Percentiles rank a stretch among this genome's conserved stretches.
phyloP scores from a whole-genome alignment of 106 monocot species.

The Platanthera zijinensis region DNA sequence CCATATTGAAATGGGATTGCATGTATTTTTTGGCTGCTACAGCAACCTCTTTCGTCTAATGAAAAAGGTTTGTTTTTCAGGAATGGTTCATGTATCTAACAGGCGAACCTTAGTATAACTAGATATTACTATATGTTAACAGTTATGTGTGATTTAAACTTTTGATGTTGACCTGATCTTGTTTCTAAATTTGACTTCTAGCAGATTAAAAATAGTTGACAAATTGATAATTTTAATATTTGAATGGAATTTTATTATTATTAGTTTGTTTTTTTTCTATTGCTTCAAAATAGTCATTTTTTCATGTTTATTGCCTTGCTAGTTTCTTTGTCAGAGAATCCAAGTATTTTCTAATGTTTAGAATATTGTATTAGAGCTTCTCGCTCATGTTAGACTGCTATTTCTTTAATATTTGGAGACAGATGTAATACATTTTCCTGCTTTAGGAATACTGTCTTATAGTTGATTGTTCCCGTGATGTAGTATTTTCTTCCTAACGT shows the following conservation, averaged over 20 bases:
- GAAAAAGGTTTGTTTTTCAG: conserved; percentile 67
- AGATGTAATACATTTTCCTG: not conserved
- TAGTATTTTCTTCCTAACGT: not conserved
- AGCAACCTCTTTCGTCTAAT: conserved; percentile 93
- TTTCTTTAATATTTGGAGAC: not conserved
- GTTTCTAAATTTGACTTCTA: not conserved
- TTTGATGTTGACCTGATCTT: not conserved
- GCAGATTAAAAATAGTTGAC: not conserved
- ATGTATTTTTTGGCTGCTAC: conserved; percentile 98
- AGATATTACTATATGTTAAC: not conserved
- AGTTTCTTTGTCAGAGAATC: not conserved
- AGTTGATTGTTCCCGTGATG: not conserved
- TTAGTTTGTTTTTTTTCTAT: not conserved
- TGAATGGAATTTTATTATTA: not conserved
- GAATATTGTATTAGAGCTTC: not conserved
- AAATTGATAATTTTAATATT: not conserved
- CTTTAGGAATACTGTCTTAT: not conserved
- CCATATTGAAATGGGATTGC: conserved; percentile 96
- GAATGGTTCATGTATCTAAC: not conserved
- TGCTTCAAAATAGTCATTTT: not conserved
- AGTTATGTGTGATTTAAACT: not conserved
- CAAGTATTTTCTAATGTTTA: not conserved
- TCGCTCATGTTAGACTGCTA: not conserved
- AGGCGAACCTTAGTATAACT: not conserved
- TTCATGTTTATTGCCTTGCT: not conserved